Evolutionary conservation across 139 green algal genomes (phyloP), one percentile per base, ranked within the genome.

Genomic region (Ettlia oleoabundans): DNA sequence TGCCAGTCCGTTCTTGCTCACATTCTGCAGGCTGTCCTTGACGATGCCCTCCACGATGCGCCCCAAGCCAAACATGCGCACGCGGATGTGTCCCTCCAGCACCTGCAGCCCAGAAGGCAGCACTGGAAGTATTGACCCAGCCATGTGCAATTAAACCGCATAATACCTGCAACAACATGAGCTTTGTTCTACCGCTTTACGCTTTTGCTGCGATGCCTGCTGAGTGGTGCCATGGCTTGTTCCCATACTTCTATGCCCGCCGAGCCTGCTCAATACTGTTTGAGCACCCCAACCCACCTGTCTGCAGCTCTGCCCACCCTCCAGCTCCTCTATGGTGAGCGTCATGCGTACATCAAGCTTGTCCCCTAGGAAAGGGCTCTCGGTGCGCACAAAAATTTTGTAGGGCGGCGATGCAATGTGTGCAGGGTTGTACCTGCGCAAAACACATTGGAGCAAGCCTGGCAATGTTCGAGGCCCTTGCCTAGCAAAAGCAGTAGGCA

Each of bases 1-100:
- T n/a, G n/a, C n/a, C n/a, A n/a, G n/a, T n/a, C n/a, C n/a, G n/a
- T n/a, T n/a, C n/a, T n/a, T n/a, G n/a, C 73, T 67, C 73, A 80
- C 73, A 21, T 88, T 85, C 1, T 40, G 3, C 52, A 91, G 79
- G 30, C n/a, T 78, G 73, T 87, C 81, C 37, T 73, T 71, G 21
- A 91, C 69, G 22, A 84, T 81, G 18, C 52, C n/a, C 71, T 90
- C 75, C 22, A 89, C 83, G 18, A 91, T 76, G n/a, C 80, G 53
- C 42, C 84, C 84, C 47, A 88, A 47, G 26, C 84, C 84, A 71
- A 86, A 82, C 62, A 88, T 85, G 42, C 55, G 47, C 3, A 88
- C 84, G 21, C 67, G 43, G 30, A 88, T 75, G 73, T 42, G 24
- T 32, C 84, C 84, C 70, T 83, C 43, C 35, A 88, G 38, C 13